A percentile compares a stretch with the other conserved stretches of the same genome.
Conservation (phyloP, 2,329 filamentous ascomycete species). For the Emergomyces orientalis region DNA sequence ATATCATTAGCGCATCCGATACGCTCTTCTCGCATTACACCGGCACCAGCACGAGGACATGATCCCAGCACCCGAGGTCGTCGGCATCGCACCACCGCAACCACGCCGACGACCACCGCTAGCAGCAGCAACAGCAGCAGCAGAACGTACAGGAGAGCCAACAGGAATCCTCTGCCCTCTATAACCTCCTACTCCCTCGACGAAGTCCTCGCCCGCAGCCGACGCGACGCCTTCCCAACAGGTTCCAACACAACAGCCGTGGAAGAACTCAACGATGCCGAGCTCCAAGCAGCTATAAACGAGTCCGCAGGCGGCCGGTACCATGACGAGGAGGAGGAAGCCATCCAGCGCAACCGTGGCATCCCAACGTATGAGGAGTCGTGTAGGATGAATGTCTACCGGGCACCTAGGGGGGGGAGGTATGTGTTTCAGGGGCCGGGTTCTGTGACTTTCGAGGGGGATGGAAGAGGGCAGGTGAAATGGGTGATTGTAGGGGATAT, state of each 20-base stretch:
- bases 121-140: background rate
- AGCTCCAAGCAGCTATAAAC: conserved; percentile 16
- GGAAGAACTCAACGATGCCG: conserved; percentile 9
- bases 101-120: background rate
- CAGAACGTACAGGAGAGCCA: background rate
- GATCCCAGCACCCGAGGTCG: background rate
- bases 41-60: background rate
- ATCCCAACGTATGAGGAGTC: conserved; percentile 18
- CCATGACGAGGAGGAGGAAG: conserved; percentile 16
- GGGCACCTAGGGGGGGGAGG: conserved; percentile 11
- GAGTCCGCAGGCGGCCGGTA: conserved; percentile 13
- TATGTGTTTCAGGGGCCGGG: conserved; percentile 17
- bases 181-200: conserved; percentile 10
- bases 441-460: conserved; percentile 2
- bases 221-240: conserved; percentile 10
- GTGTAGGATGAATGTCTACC: conserved; percentile 11
- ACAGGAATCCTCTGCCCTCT: background rate
- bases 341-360: conserved; percentile 14
- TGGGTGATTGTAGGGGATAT: conserved; percentile 16
- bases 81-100: background rate
- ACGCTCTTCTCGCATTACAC: background rate
- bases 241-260: conserved; percentile 6
- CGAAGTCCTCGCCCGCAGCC: conserved; percentile 12
- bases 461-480: conserved; percentile 2
- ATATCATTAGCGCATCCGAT: background rate